A percentile compares a stretch with the other conserved stretches of the same genome.
Evolutionary conservation across 116 monocot genomes (phyloP).

Genomic region (Cymodocea nodosa): DNA sequence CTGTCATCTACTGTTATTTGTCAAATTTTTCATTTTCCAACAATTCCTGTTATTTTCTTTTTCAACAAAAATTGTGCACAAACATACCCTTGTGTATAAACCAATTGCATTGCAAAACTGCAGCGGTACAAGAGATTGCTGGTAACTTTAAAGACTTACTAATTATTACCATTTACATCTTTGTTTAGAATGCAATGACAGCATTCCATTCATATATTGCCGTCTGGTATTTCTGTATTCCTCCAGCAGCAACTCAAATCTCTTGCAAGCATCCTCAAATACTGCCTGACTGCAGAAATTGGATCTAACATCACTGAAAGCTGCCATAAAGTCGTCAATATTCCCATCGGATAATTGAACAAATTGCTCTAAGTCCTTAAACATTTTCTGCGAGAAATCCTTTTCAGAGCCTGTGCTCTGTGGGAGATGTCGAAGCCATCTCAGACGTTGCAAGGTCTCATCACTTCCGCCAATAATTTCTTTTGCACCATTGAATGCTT

Average conservation of each 20-base stretch:
- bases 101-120: too few relatives aligned
- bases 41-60: too few relatives aligned
- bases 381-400: conserved; percentile 22
- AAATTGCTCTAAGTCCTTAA: conserved; percentile 29
- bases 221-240: conserved; percentile 63
- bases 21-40: too few relatives aligned
- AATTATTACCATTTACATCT: not conserved
- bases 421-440: conserved; percentile 58
- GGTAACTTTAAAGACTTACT: not conserved
- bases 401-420: conserved; percentile 20
- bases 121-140: not conserved
- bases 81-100: too few relatives aligned
- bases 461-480: conserved; percentile 22
- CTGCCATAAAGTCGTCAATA: conserved; percentile 15
- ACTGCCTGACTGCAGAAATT: conserved; percentile 39
- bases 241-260: conserved; percentile 29
- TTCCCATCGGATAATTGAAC: conserved; percentile 13
- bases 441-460: conserved; percentile 49
- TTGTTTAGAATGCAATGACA: conserved; percentile 31
- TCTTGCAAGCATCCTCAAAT: conserved; percentile 55
- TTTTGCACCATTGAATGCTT: conserved; percentile 28
- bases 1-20: too few relatives aligned
- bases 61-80: too few relatives aligned
- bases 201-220: conserved; percentile 78
- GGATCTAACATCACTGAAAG: conserved; percentile 37